A percentile compares a stretch with the other conserved stretches of the same genome.
Conservation (phyloP, 2,329 filamentous ascomycete species). For the Cladosporium phlei region DNA sequence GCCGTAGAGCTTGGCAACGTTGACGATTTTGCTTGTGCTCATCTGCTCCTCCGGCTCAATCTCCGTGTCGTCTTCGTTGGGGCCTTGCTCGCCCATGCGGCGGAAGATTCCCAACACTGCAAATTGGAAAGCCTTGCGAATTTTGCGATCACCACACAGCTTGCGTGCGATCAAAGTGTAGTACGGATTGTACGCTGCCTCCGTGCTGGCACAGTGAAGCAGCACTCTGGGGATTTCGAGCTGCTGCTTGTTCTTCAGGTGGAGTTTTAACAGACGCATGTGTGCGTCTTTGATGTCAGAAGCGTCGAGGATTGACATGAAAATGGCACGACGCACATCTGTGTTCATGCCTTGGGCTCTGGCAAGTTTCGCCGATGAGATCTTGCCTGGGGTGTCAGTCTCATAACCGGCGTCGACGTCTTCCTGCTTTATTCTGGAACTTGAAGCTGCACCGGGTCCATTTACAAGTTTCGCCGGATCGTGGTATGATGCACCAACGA, state of each 20-base stretch:
- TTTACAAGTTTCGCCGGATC: conserved; percentile 33
- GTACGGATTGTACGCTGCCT: conserved; percentile 84
- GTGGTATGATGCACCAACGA: conserved; percentile 89
- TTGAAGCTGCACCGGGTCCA: conserved; percentile 14
- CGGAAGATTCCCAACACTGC: conserved; percentile 82
- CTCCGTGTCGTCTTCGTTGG: conserved; percentile 54
- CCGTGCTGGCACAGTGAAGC: conserved; percentile 78
- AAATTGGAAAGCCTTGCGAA: conserved; percentile 82
- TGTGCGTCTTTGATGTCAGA: conserved; percentile 80
- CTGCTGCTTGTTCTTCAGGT: conserved; percentile 79
- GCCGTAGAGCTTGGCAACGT: conserved; percentile 63
- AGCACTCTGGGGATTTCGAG: conserved; percentile 83
- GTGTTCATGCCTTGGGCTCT: conserved; percentile 82
- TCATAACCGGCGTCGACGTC: conserved; percentile 27
- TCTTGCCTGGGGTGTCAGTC: conserved; percentile 23
- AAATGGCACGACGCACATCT: conserved; percentile 81
- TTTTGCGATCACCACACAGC: conserved; percentile 66
- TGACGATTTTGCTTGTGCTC: conserved; percentile 57
- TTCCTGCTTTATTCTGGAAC: conserved; percentile 7
- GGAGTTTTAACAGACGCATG: conserved; percentile 71
- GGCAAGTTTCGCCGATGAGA: conserved; percentile 70
- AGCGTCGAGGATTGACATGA: conserved; percentile 82
- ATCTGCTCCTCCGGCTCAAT: conserved; percentile 49
- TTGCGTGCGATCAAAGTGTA: conserved; percentile 80
- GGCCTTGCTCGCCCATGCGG: conserved; percentile 67